Evolutionary conservation across 192 early-diverging fungal genomes (phyloP), one percentile per base, ranked within the genome.

Genomic region (Entomortierella lignicola): DNA sequence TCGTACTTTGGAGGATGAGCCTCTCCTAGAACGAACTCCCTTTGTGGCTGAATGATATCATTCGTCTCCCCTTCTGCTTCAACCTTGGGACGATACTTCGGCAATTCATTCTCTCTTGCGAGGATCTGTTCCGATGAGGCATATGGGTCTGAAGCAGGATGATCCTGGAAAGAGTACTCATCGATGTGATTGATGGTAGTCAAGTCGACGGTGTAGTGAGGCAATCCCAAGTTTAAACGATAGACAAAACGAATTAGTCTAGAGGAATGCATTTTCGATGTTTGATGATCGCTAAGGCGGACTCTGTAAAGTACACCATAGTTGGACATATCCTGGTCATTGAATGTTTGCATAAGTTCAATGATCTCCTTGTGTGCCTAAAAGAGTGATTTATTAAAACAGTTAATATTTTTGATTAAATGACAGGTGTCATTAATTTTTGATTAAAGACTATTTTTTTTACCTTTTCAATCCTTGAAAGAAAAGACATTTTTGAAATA

Each of bases 161-260:
- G 66, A 13, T 70, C 56, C 37, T 70, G 61, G 25, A 79, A 79
- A 8, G 75, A 79, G 50, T 55, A 48, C 32, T 70, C 56, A 43
- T 79, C 75, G 27, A 79, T 79, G 23, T 79, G 75, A 39, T 70
- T 63, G 25, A 70, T 66, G 20, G 75, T 79, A 15, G 68, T 79
- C 42, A 79, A 52, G 17, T 79, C 75, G 0, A 69, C 26, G 6
- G 56, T 42, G 55, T 61, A 70, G 29, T 55, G 44, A 2, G 75
- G 75, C 0, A 79, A 47, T 1, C 67, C 75, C 25, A 79, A 39
- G 26, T 79, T 79, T 0, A 69, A 39, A 21, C 63, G 41, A 61
- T 69, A 58, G 15, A 51, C 67, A 43, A 51, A 27, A 48, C 75
- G 63, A 29, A 55, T 34, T 10, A 47, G 31, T 13, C 56, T 43